Percentiles rank a stretch among this genome's conserved stretches.
Evolutionary conservation across 2,329 filamentous ascomycete species (phyloP).

Genomic region (Chrysoporthe cubensis): DNA sequence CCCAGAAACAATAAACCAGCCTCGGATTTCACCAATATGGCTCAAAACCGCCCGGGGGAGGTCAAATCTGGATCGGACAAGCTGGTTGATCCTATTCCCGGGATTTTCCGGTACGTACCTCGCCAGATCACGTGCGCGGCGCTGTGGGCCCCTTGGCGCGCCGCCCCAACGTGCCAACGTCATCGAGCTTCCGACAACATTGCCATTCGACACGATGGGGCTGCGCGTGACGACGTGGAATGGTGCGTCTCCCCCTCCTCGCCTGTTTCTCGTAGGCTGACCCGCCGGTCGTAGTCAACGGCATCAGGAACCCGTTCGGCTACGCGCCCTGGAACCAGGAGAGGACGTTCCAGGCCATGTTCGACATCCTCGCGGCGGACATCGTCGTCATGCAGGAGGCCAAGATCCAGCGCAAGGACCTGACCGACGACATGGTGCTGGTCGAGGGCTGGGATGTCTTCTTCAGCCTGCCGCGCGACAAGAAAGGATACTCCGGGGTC

Average conservation of each 20-base stretch:
- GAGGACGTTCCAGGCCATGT: conserved; percentile 83
- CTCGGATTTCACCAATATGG: no score
- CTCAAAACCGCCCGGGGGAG: no score
- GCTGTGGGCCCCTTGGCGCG: no score
- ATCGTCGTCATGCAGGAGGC: conserved; percentile 95
- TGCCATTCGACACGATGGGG: conserved; percentile 55
- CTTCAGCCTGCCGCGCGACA: conserved; percentile 90
- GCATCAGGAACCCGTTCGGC: conserved; percentile 64
- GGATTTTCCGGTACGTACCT: no score
- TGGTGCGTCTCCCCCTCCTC: conserved; percentile 51
- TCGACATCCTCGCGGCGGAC: conserved; percentile 88
- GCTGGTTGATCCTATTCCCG: no score
- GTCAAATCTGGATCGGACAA: no score
- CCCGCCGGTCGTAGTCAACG: conserved; percentile 64
- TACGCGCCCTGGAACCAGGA: conserved; percentile 73
- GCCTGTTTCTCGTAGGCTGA: conserved; percentile 32
- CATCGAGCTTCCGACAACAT: no score
- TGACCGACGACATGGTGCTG: conserved; percentile 93
- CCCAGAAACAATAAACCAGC: no score
- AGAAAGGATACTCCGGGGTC: conserved; percentile 97
- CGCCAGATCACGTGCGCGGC: no score
- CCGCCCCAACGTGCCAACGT: no score
- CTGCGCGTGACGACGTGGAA: conserved; percentile 88
- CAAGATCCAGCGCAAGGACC: conserved; percentile 92
- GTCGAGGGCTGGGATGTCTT: conserved; percentile 83